A percentile compares a stretch with the other conserved stretches of the same genome.
These are phyloP conservation scores for Fusarium pseudoanthophilum DNA, from an alignment of 2,329 filamentous ascomycete genomes.

Conservation along the genomic window DNA sequence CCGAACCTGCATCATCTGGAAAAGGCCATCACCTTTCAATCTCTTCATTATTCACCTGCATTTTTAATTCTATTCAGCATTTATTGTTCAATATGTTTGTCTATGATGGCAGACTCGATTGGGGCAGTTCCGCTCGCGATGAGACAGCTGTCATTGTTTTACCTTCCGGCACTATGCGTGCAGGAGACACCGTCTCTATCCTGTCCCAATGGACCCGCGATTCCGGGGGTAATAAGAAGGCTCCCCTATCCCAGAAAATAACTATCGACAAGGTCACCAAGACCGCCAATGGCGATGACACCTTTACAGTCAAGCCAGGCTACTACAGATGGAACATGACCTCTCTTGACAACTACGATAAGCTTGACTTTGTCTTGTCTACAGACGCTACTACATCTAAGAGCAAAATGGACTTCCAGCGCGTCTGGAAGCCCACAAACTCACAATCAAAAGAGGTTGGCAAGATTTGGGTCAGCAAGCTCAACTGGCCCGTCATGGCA, in stretches of 20 bases:
- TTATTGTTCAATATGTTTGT: conserved; percentile 8
- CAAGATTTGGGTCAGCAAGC: conserved; percentile 35
- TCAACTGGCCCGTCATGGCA: conserved; percentile 9
- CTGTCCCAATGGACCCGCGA: conserved; percentile 30
- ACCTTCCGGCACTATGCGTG: conserved; percentile 21
- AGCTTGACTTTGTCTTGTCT: conserved; percentile 19
- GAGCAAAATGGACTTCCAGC: conserved; percentile 6
- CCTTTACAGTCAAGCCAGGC: conserved; percentile 10
- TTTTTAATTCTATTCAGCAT: fast-evolving
- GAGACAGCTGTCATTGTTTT: conserved; percentile 30
- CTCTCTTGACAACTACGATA: conserved; percentile 9
- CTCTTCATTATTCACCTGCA: fast-evolving
- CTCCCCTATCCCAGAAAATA: conserved; percentile 26
- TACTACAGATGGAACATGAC: conserved; percentile 19
- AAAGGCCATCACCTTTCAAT: not conserved
- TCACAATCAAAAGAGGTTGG: not conserved
- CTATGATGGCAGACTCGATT: conserved; percentile 33
- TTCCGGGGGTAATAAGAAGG: conserved; percentile 5
- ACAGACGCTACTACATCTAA: not conserved
- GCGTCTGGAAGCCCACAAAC: conserved; percentile 19
- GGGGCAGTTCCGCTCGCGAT: conserved; percentile 23
- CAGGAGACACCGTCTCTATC: conserved; percentile 26
- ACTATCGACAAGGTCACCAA: conserved; percentile 11
- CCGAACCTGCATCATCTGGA: not conserved
- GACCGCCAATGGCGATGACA: not conserved